Base-by-base conservation (phyloP, 495 filamentous ascomycete species). In the Thermothielavioides terrestris region DNA sequence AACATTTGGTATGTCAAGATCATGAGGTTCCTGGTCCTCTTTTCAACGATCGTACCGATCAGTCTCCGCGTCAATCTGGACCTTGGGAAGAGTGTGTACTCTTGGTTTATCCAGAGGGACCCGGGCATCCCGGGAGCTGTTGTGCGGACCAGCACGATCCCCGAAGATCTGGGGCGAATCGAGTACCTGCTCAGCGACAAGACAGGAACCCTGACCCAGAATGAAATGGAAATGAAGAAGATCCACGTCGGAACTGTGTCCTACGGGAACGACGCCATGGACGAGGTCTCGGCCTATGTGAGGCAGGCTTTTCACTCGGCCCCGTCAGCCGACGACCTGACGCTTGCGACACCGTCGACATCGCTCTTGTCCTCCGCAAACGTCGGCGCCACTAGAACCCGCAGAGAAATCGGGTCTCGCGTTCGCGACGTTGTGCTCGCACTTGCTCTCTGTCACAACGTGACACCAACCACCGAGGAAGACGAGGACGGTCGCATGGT, bases 141-240 rank as follows among this genome's bases (percentile, higher is more conserved):
- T 1, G 92, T 99, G 11, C 78, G 92, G 46, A 99, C 92, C 6
- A 94, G 88, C 58, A 99, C 92, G 2, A 99, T 99, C 36, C 92
- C 92, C 0, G 92, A 99, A 64, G 92, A 99, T 62, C 72, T 99
- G 12, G 92, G 92, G 14, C 77, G 92, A 34, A 91, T 99, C 35
- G 92, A 99, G 68, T 99, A 97, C 60, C 75, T 99, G 10, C 76
- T 99, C 12, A 95, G 86, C 50, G 92, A 99, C 66, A 99, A 99
- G 67, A 99, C 92, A 8, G 92, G 92, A 8, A 99, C 92, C 10
- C 67, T 99, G 46, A 99, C 92, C 10, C 89, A 96, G 60, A 99
- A 99, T 63, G 88, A 96, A 57, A 97, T 97, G 91, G 92, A 95
- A 66, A 78, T 99, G 75, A 94, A 90, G 60, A 99, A 97, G 67